phyloP scores from a whole-genome alignment of 2,329 filamentous ascomycete genomes.

The Tolypocladium tropicale region DNA sequence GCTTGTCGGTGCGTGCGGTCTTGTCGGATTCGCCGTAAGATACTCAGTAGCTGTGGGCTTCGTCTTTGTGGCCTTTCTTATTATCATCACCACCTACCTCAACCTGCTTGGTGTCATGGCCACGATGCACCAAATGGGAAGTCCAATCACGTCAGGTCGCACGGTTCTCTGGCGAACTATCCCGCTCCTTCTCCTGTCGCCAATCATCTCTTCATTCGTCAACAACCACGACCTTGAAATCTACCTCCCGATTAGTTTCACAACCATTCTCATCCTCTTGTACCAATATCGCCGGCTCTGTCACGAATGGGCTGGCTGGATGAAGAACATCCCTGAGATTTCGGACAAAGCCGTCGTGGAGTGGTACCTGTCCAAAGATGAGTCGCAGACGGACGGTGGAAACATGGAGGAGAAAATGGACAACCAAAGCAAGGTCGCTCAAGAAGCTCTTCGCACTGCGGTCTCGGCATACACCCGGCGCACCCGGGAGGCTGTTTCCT shows the following conservation, averaged over 20 bases:
- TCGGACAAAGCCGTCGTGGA: conserved; percentile 37
- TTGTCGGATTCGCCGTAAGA: conserved; percentile 37
- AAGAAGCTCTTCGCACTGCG: conserved; percentile 22
- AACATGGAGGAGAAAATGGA: conserved; percentile 7
- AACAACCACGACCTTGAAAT: conserved; percentile 41
- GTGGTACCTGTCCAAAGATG: conserved; percentile 31
- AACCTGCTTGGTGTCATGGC: conserved; percentile 43
- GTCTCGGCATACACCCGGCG: conserved; percentile 17
- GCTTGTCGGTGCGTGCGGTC: conserved; percentile 31
- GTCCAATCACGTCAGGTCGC: conserved; percentile 46
- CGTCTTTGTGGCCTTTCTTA: conserved; percentile 49
- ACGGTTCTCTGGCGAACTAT: conserved; percentile 44
- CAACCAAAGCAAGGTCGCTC: conserved; percentile 6
- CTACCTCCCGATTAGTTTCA: conserved; percentile 43
- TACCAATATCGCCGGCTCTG: conserved; percentile 42
- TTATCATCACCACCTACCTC: conserved; percentile 48
- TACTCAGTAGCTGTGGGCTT: conserved; percentile 33
- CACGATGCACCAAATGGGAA: conserved; percentile 43
- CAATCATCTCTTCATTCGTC: conserved; percentile 42
- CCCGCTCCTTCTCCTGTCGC: conserved; percentile 45
- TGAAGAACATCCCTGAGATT: conserved; percentile 35
- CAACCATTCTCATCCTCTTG: conserved; percentile 40
- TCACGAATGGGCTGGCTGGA: conserved; percentile 50
- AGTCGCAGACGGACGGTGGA: conserved; percentile 5
- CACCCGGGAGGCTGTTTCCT: neutral